Evolutionary conservation across 768 basidiomycete species (phyloP).

Genomic region (Suillus fuscotomentosus): DNA sequence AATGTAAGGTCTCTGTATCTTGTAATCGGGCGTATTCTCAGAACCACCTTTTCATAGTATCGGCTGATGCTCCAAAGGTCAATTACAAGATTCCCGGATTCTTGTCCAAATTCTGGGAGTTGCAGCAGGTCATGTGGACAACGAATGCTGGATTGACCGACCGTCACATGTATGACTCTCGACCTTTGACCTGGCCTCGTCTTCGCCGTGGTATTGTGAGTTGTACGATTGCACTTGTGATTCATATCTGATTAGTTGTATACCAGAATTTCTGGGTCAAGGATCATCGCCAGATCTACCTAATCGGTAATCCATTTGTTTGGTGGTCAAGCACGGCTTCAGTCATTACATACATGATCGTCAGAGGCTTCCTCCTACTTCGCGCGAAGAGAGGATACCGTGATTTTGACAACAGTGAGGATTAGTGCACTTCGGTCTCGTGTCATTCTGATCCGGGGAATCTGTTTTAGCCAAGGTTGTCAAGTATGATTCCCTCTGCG

Average conservation of each 20-base stretch:
- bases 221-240: constrained; percentile 11
- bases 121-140: constrained; percentile 95
- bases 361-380: constrained; percentile 80
- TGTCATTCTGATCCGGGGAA: neutral
- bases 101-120: constrained; percentile 85
- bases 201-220: constrained; percentile 91
- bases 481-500: constrained; percentile 89
- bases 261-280: constrained; percentile 96
- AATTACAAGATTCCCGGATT: constrained; percentile 93
- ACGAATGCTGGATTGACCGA: constrained; percentile 97
- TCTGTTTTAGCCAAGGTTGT: constrained; percentile 69
- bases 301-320: constrained; percentile 90
- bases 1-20: constrained; percentile 48
- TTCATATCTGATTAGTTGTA: constrained; percentile 8
- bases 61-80: constrained; percentile 68
- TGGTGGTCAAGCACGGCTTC: constrained; percentile 87
- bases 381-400: constrained; percentile 88
- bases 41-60: constrained; percentile 45
- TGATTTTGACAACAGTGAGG: constrained; percentile 90
- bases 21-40: neutral
- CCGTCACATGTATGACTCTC: constrained; percentile 91
- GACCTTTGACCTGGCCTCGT: constrained; percentile 91
- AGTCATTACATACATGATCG: constrained; percentile 61
- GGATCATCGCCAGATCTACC: constrained; percentile 92
- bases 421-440: neutral